These are phyloP conservation scores for Sporopachydermia cereana DNA, from an alignment of 1,139 yeast genomes.

Conservation along the genomic window DNA sequence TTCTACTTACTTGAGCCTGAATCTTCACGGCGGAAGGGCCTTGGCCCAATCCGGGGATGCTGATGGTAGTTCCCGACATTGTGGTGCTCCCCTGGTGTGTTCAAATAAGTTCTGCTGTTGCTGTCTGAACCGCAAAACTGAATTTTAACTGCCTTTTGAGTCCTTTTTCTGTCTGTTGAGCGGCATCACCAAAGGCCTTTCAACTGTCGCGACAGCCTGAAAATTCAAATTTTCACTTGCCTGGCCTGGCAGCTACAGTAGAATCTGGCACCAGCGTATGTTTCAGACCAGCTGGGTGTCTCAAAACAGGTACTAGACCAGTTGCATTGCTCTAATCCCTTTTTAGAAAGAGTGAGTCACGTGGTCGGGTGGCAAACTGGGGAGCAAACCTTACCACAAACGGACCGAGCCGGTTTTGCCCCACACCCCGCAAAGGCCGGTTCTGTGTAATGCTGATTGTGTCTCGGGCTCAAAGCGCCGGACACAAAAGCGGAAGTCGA, in stretches of 20 bases:
- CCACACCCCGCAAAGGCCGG: too few relatives aligned
- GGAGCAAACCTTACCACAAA: too few relatives aligned
- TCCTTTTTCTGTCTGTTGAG: neutral
- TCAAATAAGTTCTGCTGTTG: neutral
- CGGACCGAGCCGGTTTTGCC: too few relatives aligned
- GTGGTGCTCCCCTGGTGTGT: neutral
- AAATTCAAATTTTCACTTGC: neutral
- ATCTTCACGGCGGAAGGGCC: neutral
- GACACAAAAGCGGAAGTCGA: too few relatives aligned
- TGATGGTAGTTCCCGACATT: neutral
- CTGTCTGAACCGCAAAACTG: too few relatives aligned
- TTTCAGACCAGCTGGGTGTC: neutral
- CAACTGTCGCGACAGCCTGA: neutral
- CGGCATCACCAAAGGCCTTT: neutral
- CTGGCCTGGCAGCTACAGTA: neutral
- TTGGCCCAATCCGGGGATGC: neutral
- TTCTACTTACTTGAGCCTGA: conserved; percentile 4
- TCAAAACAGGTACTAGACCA: too few relatives aligned
- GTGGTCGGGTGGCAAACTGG: neutral
- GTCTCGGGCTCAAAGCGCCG: too few relatives aligned
- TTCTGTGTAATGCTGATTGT: too few relatives aligned
- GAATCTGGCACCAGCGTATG: neutral
- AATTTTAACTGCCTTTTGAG: neutral
- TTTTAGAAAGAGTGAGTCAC: neutral
- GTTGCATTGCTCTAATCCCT: too few relatives aligned